Percentiles rank a stretch among this genome's conserved stretches.
Conservation (phyloP, 495 filamentous ascomycete species). For the Patellaria atrata region DNA sequence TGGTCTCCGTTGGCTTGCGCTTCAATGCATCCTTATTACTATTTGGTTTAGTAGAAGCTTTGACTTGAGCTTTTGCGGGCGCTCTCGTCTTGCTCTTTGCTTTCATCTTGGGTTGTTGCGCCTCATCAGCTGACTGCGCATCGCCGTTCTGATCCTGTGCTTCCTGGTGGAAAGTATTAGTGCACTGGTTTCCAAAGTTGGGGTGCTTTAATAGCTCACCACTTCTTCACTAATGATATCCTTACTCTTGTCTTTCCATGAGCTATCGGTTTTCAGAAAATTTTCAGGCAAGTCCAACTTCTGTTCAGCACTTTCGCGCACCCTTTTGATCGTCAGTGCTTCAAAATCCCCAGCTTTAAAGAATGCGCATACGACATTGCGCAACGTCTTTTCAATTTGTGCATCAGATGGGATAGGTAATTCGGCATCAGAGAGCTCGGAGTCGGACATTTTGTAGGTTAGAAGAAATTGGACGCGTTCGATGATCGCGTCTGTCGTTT, state of each 20-base stretch:
- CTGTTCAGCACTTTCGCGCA: slow-evolving; percentile 53
- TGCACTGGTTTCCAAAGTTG: not conserved
- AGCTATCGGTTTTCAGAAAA: slow-evolving; percentile 47
- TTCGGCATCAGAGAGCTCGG: slow-evolving; percentile 15
- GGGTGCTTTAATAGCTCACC: slow-evolving; percentile 35
- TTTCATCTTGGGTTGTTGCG: slow-evolving; percentile 7
- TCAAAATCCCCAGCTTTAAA: slow-evolving; percentile 44
- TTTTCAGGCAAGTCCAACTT: slow-evolving; percentile 47
- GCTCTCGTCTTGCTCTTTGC: slow-evolving; percentile 1
- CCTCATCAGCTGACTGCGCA: slow-evolving; percentile 7
- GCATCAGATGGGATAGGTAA: slow-evolving; percentile 13
- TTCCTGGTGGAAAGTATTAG: not conserved
- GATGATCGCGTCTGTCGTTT: slow-evolving; percentile 1
- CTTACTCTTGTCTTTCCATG: slow-evolving; percentile 76
- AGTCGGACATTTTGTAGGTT: slow-evolving; percentile 22
- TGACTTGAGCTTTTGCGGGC: slow-evolving; percentile 16
- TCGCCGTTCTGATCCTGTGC: slow-evolving; percentile 3
- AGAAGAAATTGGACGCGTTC: slow-evolving; percentile 4
- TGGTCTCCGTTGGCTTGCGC: slow-evolving; percentile 6
- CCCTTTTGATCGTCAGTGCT: slow-evolving; percentile 60
- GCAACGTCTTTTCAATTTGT: slow-evolving; percentile 38
- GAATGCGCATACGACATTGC: slow-evolving; percentile 40
- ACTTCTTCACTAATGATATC: slow-evolving; percentile 52
- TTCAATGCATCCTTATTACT: slow-evolving; percentile 12
- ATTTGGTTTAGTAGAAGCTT: slow-evolving; percentile 4